These are phyloP conservation scores for Diaporthe australafricana DNA, from an alignment of 2,329 filamentous ascomycete genomes.

Conservation along the genomic window DNA sequence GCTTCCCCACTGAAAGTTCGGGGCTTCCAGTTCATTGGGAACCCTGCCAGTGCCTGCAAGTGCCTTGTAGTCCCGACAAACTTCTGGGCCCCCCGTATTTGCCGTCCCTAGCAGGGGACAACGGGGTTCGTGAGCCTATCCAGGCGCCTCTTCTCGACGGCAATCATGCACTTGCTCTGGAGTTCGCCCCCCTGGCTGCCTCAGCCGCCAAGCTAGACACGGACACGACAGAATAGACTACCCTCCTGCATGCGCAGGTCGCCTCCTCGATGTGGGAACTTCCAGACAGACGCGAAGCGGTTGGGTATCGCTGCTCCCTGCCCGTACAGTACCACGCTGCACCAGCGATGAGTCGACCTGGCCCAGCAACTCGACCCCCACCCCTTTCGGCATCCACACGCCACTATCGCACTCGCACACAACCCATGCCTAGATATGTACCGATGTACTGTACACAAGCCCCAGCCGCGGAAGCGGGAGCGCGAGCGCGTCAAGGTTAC, in stretches of 20 bases:
- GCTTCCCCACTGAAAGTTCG: slow-evolving; percentile 21
- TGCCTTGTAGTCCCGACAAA: slow-evolving; percentile 8
- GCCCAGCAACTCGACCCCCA: slow-evolving; percentile 26
- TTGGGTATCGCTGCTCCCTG: slow-evolving; percentile 32
- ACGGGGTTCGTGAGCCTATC: slow-evolving; percentile 25
- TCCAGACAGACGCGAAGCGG: slow-evolving; percentile 26
- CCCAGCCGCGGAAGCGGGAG: slow-evolving; percentile 13
- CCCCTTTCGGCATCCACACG: slow-evolving; percentile 29
- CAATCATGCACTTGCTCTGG: slow-evolving; percentile 16
- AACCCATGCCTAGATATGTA: not conserved
- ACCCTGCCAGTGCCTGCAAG: too few species aligned
- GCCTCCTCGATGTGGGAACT: slow-evolving; percentile 29
- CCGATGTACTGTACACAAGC: not conserved
- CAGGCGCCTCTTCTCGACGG: slow-evolving; percentile 19
- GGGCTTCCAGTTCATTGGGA: slow-evolving; percentile 27
- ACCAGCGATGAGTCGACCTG: slow-evolving; percentile 28
- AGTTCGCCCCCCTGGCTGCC: not conserved
- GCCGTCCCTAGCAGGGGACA: not conserved
- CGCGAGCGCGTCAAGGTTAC: slow-evolving; percentile 30
- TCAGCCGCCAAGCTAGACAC: slow-evolving; percentile 31
- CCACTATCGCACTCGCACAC: not conserved
- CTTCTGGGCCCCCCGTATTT: slow-evolving; percentile 11
- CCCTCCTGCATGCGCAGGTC: slow-evolving; percentile 11
- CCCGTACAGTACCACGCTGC: slow-evolving; percentile 21
- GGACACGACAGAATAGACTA: slow-evolving; percentile 8